phyloP scores from a whole-genome alignment of 768 basidiomycete species.

The Tylopilus sp. region DNA sequence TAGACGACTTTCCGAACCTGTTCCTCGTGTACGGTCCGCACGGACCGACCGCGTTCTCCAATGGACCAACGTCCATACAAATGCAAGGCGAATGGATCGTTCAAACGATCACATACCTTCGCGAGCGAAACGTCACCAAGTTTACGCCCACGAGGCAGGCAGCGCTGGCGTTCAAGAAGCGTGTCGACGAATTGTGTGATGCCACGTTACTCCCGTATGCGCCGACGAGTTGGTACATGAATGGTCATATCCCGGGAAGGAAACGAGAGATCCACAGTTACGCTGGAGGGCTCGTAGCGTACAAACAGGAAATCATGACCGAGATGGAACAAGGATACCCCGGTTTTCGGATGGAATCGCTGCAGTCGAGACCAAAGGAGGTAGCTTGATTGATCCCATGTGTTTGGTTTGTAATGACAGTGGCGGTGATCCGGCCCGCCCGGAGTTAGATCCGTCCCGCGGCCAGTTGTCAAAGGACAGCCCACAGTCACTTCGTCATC shows the following conservation, averaged over 20 bases:
- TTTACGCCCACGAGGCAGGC: constrained; percentile 4
- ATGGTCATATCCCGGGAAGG: constrained; percentile 9
- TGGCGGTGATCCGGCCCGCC: not conserved
- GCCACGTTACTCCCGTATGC: constrained; percentile 5
- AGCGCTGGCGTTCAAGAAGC: constrained; percentile 6
- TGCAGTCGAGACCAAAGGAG: not conserved
- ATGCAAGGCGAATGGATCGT: not conserved
- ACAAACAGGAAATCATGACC: not conserved
- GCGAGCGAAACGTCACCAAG: not conserved
- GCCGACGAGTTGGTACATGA: constrained; percentile 5
- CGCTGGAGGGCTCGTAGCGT: not conserved
- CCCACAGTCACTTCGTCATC: not conserved
- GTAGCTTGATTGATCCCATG: too few relatives aligned
- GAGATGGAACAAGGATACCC: constrained; percentile 13
- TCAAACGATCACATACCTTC: not conserved
- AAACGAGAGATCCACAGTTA: constrained; percentile 10
- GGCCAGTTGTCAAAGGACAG: not conserved
- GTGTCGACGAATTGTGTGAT: not conserved
- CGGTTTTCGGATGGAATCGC: constrained; percentile 2
- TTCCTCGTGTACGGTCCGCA: not conserved
- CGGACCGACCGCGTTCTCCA: not conserved
- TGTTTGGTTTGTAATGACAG: too few relatives aligned
- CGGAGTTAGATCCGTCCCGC: not conserved
- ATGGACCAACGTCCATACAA: not conserved
- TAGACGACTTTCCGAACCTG: not conserved